Evolutionary conservation across 1,284 basidiomycete species (phyloP), one percentile per base, ranked within the genome.

Genomic region (Cryptococcus deneoformans): DNA sequence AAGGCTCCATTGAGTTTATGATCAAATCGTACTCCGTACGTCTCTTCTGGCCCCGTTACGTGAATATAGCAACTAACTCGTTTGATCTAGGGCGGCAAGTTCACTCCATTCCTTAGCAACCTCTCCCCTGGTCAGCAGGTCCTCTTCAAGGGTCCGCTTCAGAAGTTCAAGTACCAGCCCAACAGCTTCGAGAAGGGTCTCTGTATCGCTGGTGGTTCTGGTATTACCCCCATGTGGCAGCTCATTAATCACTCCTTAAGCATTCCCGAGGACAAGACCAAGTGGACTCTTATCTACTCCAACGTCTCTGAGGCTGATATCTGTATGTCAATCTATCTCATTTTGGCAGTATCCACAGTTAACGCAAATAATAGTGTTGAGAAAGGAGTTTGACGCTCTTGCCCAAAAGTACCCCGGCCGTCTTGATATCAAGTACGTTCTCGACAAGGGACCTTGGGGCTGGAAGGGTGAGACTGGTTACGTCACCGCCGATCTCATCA

Each of bases 231-330:
- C 29, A 79, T 81, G 69, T 81, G 77, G 66, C 81, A 82, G 68
- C 69, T 94, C 67, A 75, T 93, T 58, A 81, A 80, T 50, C 84
- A 92, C 76, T 87, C 89, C 5, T 83, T 94, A 54, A 53, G 61
- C 42, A 50, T 77, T n/a, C 70, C 81, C 1, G 85, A 89, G 66
- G 97, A 99, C 85, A 93, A 88, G 81, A 98, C 96, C 64, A 92
- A 94, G 75, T 95, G 91, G 79, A 96, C 89, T 51, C 82, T 98
- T 56, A 79, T 99, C 69, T 98, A 90, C 79, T 87, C 89, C 46
- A 98, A 98, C 79, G 84, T 91, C 53, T 84, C 88, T n/a, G 89
- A 93, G 73, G 81, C 85, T 62, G 95, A 98, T 76, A 95, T 99
- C 66, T 85, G 73, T 75, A 52, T 63, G 71, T 62, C 29, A 29